Evolutionary conservation across 441 rosid genomes (phyloP), one percentile per base, ranked within the genome.

Genomic region (Kokia cookei): DNA sequence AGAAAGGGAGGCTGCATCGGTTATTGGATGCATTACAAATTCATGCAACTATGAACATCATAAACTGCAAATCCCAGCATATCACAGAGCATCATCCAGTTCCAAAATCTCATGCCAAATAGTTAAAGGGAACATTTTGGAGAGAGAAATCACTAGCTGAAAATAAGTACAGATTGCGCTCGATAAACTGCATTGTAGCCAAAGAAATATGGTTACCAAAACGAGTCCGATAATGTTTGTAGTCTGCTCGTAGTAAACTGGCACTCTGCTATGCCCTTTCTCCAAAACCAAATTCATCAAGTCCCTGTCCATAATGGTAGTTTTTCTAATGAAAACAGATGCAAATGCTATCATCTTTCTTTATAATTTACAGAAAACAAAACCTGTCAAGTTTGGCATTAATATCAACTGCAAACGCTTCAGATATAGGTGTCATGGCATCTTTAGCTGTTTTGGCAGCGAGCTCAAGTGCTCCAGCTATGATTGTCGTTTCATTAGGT

Each of bases 391-490:
- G 89, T 74, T 79, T 89, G 67, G 89, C 86, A 71, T 90, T 89
- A 67, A 94, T 84, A 77, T 91, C 97, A 79, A 94, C 74, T 2
- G 88, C 86, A 84, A 94, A 94, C 7, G 91, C 89, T 65, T 92
- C 97, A 13, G 83, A 67, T 62, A 94, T 83, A 43, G 91, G 97
- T 57, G 97, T 91, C 99, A 90, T 93, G 53, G 99, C 97, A 82
- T 92, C 88, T 37, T 81, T 80, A 26, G 93, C 98, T 35, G 90
- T 87, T 83, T 93, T 94, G 79, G 85, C 94, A 7, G 89, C 66
- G 71, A 93, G 94, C 69, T 90, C 97, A 77, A 94, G 99, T 72
- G 99, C 99, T 79, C 98, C 99, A 10, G 91, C 94, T 70, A 94
- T 91, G 72, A 94, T 94, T 10, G 93, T 94, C 3, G 98, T 94